These are phyloP conservation scores for Rhodomyrtus tomentosa DNA, from an alignment of 345 rosid species.

Conservation along the genomic window DNA sequence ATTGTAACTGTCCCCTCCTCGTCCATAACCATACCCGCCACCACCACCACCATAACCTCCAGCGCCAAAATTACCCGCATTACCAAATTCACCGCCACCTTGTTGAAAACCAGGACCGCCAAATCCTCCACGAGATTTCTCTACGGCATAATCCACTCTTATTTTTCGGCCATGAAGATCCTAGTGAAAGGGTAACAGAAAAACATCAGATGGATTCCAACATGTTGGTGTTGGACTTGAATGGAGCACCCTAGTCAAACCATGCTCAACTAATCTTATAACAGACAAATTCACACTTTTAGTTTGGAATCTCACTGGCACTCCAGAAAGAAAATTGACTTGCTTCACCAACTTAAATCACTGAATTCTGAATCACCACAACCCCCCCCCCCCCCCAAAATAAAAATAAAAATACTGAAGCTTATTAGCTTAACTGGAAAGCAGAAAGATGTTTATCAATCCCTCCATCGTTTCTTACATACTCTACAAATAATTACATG, in stretches of 20 bases:
- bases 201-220: background rate
- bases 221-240: background rate
- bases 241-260: background rate
- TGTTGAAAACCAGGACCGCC: background rate
- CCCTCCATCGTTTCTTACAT: background rate
- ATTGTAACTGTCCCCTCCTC: constrained; percentile 18
- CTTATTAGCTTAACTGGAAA: background rate
- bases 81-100: background rate
- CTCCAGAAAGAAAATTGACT: background rate
- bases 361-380: background rate
- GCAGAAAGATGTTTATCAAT: background rate
- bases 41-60: background rate
- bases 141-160: constrained; percentile 67
- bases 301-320: background rate
- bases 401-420: background rate
- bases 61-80: background rate
- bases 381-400: too few relatives aligned
- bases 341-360: background rate
- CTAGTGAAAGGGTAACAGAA: constrained; percentile 13
- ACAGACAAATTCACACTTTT: background rate
- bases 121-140: constrained; percentile 25
- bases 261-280: background rate
- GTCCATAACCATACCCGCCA: constrained; percentile 16
- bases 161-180: constrained; percentile 61
- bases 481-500: background rate